Evolutionary conservation across 2,329 filamentous ascomycete genomes (phyloP).

Genomic region (Pseudogymnoascus sp.): DNA sequence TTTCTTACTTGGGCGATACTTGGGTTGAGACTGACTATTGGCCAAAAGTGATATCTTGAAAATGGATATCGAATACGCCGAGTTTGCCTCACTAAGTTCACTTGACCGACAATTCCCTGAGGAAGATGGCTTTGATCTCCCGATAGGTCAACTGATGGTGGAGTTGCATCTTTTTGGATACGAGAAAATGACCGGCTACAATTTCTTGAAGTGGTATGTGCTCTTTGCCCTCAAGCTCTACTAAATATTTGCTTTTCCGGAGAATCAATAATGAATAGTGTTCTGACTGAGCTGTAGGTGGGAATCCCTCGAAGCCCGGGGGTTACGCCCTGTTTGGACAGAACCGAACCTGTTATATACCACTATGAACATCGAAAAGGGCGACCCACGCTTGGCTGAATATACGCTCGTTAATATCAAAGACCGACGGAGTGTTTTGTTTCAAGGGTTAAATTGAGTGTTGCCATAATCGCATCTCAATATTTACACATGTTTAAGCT

Average conservation of each 20-base stretch:
- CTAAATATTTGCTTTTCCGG: not conserved
- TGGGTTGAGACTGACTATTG: constrained; percentile 6
- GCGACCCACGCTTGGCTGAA: constrained; percentile 20
- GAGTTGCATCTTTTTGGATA: constrained; percentile 21
- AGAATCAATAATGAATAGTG: not conserved
- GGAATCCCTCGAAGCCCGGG: constrained; percentile 25
- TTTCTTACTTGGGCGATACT: not conserved
- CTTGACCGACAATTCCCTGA: constrained; percentile 22
- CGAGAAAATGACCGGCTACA: constrained; percentile 17
- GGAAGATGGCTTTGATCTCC: constrained; percentile 14
- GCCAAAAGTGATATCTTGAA: constrained; percentile 31
- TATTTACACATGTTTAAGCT: not conserved
- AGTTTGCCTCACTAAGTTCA: constrained; percentile 28
- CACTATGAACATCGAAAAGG: constrained; percentile 20
- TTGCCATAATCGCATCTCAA: not conserved
- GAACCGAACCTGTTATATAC: constrained; percentile 24
- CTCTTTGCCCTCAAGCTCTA: not conserved
- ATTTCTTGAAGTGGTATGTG: constrained; percentile 22
- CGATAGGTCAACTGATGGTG: constrained; percentile 20
- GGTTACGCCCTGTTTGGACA: constrained; percentile 23
- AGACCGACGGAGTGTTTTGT: constrained; percentile 18
- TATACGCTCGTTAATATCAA: constrained; percentile 26
- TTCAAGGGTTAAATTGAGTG: not conserved
- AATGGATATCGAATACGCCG: constrained; percentile 34
- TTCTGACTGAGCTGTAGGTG: constrained; percentile 16